These are phyloP conservation scores for Castanospermum australe DNA, from an alignment of 306 rosid genomes.

Conservation along the genomic window DNA sequence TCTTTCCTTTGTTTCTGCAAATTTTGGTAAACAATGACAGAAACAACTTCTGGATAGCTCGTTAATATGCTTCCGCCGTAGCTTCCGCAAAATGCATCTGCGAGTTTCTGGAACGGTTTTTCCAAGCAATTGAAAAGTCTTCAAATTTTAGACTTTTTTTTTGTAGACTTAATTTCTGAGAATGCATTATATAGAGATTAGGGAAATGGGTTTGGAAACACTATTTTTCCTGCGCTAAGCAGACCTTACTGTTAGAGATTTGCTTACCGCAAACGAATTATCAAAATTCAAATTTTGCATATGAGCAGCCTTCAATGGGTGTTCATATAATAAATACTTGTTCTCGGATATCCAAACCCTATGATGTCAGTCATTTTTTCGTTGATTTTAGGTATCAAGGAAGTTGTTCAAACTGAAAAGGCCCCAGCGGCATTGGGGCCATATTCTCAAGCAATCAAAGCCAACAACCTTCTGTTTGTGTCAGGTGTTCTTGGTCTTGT, in stretches of 20 bases:
- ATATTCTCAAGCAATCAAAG: conserved; percentile 91
- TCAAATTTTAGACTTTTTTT: too few species aligned
- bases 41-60: too few species aligned
- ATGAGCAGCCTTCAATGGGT: too few species aligned
- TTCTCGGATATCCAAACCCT: neutral
- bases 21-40: neutral
- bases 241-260: too few species aligned
- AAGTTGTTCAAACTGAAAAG: conserved; percentile 80
- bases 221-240: too few species aligned
- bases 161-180: too few species aligned
- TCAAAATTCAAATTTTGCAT: too few species aligned
- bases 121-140: neutral
- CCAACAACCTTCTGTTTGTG: conserved; percentile 73
- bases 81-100: neutral
- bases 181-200: too few species aligned
- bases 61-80: neutral
- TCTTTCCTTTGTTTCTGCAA: neutral
- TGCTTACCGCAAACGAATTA: too few species aligned
- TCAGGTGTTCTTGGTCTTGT: conserved; percentile 93
- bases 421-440: conserved; percentile 98
- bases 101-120: neutral
- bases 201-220: too few species aligned
- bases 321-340: too few species aligned
- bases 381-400: conserved; percentile 57
- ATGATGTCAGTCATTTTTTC: neutral